Evolutionary conservation across 2,329 filamentous ascomycete genomes (phyloP), one percentile per base, ranked within the genome.

Genomic region (Dothideomycetes sp.): DNA sequence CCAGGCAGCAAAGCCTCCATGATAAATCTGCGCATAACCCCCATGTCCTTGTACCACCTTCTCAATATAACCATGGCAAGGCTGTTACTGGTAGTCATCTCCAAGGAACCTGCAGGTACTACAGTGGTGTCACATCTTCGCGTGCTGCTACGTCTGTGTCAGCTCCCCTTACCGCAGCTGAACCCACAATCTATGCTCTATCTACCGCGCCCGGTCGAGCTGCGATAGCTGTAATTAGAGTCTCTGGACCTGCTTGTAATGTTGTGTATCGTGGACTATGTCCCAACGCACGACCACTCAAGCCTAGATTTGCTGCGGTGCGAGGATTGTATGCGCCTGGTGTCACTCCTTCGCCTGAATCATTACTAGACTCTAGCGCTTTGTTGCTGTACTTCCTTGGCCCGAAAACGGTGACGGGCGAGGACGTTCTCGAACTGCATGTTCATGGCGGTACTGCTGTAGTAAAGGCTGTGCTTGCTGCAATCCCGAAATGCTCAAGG

Each of bases 371-470:
- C 55, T 75, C 86, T 0, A 75, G 79, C 37, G 84, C 91, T 1
- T 61, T 96, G 10, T 69, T 94, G 2, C 71, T 96, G 19, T 84
- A 82, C 62, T 94, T 96, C 49, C 83, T 85, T 0, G 70, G 67
- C 0, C 88, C 89, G 0, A 74, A 75, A 36, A 94, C 87, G 0
- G 86, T 85, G 7, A 98, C 91, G 0, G 91, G 91, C 19, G 88
- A 96, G 57, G 86, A 95, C 54, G 70, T 96, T 1, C 72, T 98
- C 2, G 91, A 98, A 58, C 63, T 98, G 4, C 91, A 98, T 52
- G 74, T 95, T n/a, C 91, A 98, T 54, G 91, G 91, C 19, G 89
- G 91, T 0, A 73, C 79, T 3, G 91, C 91, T 2, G 87, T 91
- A 4, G 81, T 95, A 33, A 87, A 84, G 53, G 85, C 89, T 2